These are phyloP conservation scores for Termitomyces sp. DNA, from an alignment of 768 basidiomycete genomes.

Conservation along the genomic window DNA sequence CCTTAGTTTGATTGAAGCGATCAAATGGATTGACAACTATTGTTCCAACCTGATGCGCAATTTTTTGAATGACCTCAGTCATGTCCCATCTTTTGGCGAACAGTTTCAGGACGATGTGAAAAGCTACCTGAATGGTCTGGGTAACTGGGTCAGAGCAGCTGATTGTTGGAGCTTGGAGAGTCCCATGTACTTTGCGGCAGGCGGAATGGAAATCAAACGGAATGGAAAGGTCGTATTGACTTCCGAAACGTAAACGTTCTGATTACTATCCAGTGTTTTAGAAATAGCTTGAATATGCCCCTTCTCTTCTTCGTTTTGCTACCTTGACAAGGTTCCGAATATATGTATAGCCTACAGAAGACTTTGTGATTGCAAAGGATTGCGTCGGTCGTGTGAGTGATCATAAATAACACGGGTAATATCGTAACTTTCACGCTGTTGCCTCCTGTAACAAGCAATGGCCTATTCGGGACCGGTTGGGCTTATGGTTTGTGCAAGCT, in stretches of 20 bases:
- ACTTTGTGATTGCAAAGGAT: too few relatives aligned
- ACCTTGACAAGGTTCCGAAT: too few relatives aligned
- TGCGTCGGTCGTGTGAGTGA: too few relatives aligned
- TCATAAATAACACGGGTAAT: too few relatives aligned
- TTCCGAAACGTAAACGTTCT: background rate
- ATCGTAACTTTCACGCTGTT: too few relatives aligned
- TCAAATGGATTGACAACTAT: background rate
- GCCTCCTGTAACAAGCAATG: too few relatives aligned
- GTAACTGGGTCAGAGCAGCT: background rate
- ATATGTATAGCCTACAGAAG: too few relatives aligned
- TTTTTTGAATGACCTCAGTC: background rate
- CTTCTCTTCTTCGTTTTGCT: too few relatives aligned
- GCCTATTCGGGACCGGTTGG: too few relatives aligned
- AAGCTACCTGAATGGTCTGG: background rate
- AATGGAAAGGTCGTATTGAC: background rate
- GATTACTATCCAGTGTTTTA: too few relatives aligned
- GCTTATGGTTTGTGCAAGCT: too few relatives aligned
- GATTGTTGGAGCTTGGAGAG: background rate
- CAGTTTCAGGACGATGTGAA: background rate
- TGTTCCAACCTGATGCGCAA: background rate
- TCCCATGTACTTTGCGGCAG: background rate
- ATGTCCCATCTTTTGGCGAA: background rate
- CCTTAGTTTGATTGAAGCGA: background rate
- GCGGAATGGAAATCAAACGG: background rate
- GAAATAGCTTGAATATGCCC: background rate